phyloP scores from a whole-genome alignment of 345 rosid species.

The Hibiscus mutabilis region DNA sequence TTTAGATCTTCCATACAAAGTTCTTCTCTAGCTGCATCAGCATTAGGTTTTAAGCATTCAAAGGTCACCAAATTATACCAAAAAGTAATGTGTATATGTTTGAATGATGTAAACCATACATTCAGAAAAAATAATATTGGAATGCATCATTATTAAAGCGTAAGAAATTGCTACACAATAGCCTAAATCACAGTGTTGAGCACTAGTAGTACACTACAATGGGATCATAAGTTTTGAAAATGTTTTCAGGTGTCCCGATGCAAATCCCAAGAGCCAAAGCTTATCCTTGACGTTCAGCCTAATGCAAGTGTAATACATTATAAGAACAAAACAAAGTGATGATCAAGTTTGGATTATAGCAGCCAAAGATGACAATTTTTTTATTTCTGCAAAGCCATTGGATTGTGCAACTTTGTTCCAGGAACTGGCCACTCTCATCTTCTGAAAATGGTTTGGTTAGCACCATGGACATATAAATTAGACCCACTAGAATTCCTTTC shows the following conservation, averaged over 20 bases:
- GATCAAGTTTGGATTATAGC: background rate
- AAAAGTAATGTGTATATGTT: background rate
- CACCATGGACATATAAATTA: background rate
- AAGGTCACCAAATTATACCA: background rate
- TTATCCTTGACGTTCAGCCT: background rate
- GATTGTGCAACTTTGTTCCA: background rate
- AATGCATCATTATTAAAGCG: background rate
- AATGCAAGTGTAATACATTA: background rate
- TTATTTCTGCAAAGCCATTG: background rate
- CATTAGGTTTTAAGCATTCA: background rate
- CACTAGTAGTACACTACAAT: background rate
- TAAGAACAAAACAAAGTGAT: background rate
- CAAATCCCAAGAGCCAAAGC: conserved; percentile 10
- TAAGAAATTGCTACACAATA: background rate
- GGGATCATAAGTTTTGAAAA: background rate
- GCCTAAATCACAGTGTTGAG: conserved; percentile 8
- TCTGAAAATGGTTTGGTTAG: background rate
- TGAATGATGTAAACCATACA: background rate
- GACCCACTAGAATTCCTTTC: background rate
- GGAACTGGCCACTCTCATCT: background rate
- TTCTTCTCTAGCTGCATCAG: too few species aligned
- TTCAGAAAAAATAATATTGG: background rate
- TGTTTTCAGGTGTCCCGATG: conserved; percentile 1
- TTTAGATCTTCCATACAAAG: too few species aligned
- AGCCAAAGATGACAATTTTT: background rate